Evolutionary conservation across 140 eudicot species (phyloP), one percentile per base, ranked within the genome.

Genomic region (Stevia rebaudiana): DNA sequence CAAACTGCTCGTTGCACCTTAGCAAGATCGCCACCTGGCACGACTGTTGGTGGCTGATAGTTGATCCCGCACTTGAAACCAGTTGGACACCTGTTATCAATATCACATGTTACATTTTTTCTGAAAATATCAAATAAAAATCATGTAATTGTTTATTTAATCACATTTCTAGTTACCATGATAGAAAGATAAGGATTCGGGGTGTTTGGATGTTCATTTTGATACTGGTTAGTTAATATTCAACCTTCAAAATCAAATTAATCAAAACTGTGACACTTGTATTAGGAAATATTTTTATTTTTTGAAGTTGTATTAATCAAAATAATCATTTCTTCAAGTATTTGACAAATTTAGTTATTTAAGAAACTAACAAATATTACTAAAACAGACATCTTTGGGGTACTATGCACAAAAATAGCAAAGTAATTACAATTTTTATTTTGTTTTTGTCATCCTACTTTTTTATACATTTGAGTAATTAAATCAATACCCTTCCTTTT

Each of bases 11-110:
- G 70, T 42, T 88, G 94, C 17, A 88, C 96, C 78, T 88, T 88
- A 43, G 96, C 96, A 33, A 88, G 85, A 71, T 88, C 96, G n/a
- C 94, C 96, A 5, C 94, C 96, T 18, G 96, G 96, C 3, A 88
- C 96, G 4, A 88, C 94, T 0, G 89, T 79, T 41, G 95, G 95
- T 40, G 89, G 94, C 65, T 87, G 95, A 40, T 87, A 87, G 59
- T 89, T 89, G 47, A 89, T 89, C 44, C 97, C 97, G 25, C 97
- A 89, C 70, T 89, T 89, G 50, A 89, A 89, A 4, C 97, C 96
- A 65, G 96, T 88, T 52, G 96, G 96, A 75, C 94, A 88, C 96
- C 95, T 84, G 80, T 61, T n/a, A 73, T 18, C 30, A 49, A 37
- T 25, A 39, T 23, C 11, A 50, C 25, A 17, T 3, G 30, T 36